A percentile compares a stretch with the other conserved stretches of the same genome.
Evolutionary conservation across 2,329 filamentous ascomycete species (phyloP).

Genomic region (Ilyonectria destructans): DNA sequence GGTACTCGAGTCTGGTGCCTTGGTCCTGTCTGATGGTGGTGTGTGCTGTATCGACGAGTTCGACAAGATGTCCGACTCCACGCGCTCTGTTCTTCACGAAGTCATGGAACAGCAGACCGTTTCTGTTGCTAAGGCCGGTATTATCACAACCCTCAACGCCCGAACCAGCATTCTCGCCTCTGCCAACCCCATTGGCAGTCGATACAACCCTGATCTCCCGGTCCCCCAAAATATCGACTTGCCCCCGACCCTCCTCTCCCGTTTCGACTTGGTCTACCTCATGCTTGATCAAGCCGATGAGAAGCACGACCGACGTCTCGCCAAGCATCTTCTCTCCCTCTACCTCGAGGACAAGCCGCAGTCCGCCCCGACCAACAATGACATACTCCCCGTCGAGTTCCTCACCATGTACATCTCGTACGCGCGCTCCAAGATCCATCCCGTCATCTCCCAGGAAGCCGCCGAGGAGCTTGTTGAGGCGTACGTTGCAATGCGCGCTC

Average conservation of each 20-base stretch:
- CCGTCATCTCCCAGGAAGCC: constrained; percentile 84
- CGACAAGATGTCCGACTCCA: constrained; percentile 87
- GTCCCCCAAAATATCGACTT: constrained; percentile 99
- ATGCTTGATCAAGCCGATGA: constrained; percentile 96
- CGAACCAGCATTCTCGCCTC: constrained; percentile 96
- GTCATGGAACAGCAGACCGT: constrained; percentile 93
- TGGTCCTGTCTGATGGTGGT: constrained; percentile 85
- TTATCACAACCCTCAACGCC: constrained; percentile 96
- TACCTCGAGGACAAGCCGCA: constrained; percentile 96
- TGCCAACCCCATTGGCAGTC: constrained; percentile 97
- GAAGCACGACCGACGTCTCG: constrained; percentile 87
- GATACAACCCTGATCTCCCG: constrained; percentile 95
- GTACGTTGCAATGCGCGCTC: constrained; percentile 95
- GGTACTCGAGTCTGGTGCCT: constrained; percentile 84
- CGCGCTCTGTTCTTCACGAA: constrained; percentile 87
- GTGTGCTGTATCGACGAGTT: constrained; percentile 91
- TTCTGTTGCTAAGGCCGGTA: constrained; percentile 90
- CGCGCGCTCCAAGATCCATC: constrained; percentile 88
- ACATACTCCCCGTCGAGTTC: constrained; percentile 94
- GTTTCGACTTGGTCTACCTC: constrained; percentile 97
- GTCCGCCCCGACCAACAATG: constrained; percentile 80
- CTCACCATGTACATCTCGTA: constrained; percentile 98
- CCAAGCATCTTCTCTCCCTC: constrained; percentile 94
- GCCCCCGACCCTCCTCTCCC: constrained; percentile 92
- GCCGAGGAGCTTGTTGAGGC: constrained; percentile 87